phyloP scores from a whole-genome alignment of 2,329 filamentous ascomycete species.

The Penicillium glabrum region DNA sequence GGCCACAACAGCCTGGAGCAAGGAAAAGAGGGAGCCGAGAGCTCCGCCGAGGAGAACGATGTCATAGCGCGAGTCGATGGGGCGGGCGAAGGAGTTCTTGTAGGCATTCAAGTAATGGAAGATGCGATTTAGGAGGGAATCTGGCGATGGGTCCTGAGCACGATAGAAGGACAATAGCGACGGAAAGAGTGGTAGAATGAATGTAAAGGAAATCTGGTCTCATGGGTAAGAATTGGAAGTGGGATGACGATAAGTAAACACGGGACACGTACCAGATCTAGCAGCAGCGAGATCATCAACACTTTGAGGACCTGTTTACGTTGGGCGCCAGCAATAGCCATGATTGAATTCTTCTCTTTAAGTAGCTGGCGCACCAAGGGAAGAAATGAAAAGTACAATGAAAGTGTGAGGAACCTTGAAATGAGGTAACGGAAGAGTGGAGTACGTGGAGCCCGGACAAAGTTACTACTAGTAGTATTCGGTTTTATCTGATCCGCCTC shows the following conservation, averaged over 20 bases:
- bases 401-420: background rate
- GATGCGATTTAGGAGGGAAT: conserved; percentile 74
- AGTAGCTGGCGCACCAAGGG: background rate
- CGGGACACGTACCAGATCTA: conserved; percentile 73
- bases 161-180: conserved; percentile 96
- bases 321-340: conserved; percentile 43
- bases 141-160: conserved; percentile 65
- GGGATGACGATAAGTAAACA: background rate
- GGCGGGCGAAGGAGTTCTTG: conserved; percentile 87
- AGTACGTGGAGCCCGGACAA: background rate
- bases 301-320: conserved; percentile 83
- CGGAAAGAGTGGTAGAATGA: conserved; percentile 94
- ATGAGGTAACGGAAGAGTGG: background rate
- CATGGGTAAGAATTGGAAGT: background rate
- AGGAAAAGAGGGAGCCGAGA: conserved; percentile 86
- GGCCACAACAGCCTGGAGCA: conserved; percentile 89
- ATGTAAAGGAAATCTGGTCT: conserved; percentile 89
- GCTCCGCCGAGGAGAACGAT: conserved; percentile 94
- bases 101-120: conserved; percentile 86
- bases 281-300: conserved; percentile 81
- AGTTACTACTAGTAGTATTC: background rate
- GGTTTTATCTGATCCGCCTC: conserved; percentile 5
- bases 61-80: conserved; percentile 95
- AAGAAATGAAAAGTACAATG: background rate
- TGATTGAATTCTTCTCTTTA: conserved; percentile 11